Percentiles rank a stretch among this genome's conserved stretches.
Evolutionary conservation across 768 basidiomycete genomes (phyloP).

Genomic region (Terana coerulea): DNA sequence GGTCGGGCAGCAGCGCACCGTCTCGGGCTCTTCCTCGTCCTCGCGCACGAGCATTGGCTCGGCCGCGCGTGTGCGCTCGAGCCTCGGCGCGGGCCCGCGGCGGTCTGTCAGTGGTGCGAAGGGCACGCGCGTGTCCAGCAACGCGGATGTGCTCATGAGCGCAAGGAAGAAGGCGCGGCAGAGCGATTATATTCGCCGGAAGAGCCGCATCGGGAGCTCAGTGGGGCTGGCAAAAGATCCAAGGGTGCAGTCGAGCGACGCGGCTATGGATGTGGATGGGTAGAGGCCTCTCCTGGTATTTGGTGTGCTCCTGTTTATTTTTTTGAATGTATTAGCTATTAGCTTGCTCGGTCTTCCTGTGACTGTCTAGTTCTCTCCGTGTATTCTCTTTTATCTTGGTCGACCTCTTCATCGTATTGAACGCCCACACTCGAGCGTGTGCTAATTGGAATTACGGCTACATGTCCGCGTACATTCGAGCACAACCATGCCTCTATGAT

Average conservation of each 20-base stretch:
- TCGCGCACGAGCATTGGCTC: slow-evolving; percentile 12
- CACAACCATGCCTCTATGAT: too few relatives aligned
- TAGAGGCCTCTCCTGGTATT: too few relatives aligned
- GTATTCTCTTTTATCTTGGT: too few relatives aligned
- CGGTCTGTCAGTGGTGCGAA: slow-evolving; percentile 32
- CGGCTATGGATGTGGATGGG: slow-evolving; percentile 6
- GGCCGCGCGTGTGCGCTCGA: slow-evolving; percentile 50
- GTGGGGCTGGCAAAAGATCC: slow-evolving; percentile 3
- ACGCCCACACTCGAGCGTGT: too few relatives aligned
- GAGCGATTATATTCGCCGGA: slow-evolving; percentile 71
- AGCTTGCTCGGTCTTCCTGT: too few relatives aligned
- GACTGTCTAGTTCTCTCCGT: too few relatives aligned
- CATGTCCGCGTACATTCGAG: too few relatives aligned
- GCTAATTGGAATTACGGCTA: too few relatives aligned
- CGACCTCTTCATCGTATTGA: too few relatives aligned
- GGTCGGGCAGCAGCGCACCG: slow-evolving; percentile 68
- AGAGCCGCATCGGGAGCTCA: slow-evolving; percentile 42
- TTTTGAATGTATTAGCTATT: too few relatives aligned
- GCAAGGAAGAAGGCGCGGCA: slow-evolving; percentile 67
- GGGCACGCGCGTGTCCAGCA: slow-evolving; percentile 17
- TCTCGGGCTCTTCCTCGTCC: slow-evolving; percentile 27
- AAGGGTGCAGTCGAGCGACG: neutral
- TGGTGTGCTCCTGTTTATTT: too few relatives aligned
- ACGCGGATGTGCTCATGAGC: slow-evolving; percentile 34
- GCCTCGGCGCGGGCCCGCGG: slow-evolving; percentile 32